Evolutionary conservation across 345 rosid genomes (phyloP).

Genomic region (Streptanthus diversifolius): DNA sequence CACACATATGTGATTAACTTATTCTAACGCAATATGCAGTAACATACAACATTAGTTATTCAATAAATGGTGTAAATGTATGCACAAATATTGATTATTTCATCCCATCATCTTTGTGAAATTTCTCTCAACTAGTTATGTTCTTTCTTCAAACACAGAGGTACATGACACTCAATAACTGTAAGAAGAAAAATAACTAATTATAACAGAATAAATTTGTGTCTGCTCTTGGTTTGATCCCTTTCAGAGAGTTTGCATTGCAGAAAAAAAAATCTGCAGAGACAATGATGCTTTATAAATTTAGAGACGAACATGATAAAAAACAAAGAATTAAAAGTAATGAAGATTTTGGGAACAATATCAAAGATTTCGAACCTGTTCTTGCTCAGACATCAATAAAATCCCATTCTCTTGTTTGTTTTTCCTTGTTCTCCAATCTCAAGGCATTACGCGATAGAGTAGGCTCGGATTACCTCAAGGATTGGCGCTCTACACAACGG

Average conservation of each 20-base stretch:
- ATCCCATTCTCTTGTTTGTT: background rate
- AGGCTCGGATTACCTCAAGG: constrained; percentile 4
- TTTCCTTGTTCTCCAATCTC: background rate
- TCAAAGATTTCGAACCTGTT: background rate
- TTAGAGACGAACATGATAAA: background rate
- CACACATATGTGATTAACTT: background rate
- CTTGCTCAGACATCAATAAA: background rate
- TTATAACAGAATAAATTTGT: background rate
- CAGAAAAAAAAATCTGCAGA: background rate
- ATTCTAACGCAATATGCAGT: background rate
- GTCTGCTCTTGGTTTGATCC: background rate
- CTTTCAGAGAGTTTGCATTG: background rate
- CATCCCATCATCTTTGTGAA: constrained; percentile 1
- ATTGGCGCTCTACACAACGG: constrained; percentile 9
- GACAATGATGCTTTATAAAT: background rate
- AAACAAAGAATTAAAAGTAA: background rate
- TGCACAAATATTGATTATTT: background rate
- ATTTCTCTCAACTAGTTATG: background rate
- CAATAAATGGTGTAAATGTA: background rate
- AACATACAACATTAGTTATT: background rate
- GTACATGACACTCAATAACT: background rate
- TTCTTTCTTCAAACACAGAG: background rate
- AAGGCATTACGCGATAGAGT: background rate
- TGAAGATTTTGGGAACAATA: background rate
- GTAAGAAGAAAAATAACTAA: background rate